Evolutionary conservation across 2,329 filamentous ascomycete genomes (phyloP).

Genomic region (Tolypocladium endophyticum): DNA sequence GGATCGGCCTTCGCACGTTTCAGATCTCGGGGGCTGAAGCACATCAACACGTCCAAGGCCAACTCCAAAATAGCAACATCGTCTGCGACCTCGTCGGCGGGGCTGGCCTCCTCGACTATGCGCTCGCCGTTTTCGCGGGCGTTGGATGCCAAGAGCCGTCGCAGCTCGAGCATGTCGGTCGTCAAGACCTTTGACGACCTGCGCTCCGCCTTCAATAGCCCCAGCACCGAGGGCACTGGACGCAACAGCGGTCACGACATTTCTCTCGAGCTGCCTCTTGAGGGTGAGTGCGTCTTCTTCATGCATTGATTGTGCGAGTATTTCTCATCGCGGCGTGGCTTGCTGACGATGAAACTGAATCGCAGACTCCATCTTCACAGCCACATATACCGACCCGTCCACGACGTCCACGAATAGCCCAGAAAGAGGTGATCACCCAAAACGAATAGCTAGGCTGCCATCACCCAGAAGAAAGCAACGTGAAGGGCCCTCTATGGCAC

Average conservation of each 20-base stretch:
- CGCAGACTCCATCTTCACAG: slow-evolving; percentile 1
- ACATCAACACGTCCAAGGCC: slow-evolving; percentile 10
- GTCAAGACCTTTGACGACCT: neutral
- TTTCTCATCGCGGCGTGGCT: neutral
- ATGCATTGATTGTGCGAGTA: too few species aligned
- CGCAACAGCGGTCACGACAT: neutral
- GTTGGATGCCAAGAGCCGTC: slow-evolving; percentile 13
- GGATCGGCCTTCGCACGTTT: slow-evolving; percentile 33
- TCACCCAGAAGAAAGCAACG: neutral
- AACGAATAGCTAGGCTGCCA: neutral
- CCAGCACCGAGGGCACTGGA: neutral
- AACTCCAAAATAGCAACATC: slow-evolving; percentile 8
- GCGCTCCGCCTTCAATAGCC: neutral
- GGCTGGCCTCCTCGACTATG: slow-evolving; percentile 13
- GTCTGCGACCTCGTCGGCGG: slow-evolving; percentile 7
- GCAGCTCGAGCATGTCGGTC: slow-evolving; percentile 10
- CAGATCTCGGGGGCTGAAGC: slow-evolving; percentile 21
- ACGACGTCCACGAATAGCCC: neutral
- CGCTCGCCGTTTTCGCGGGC: slow-evolving; percentile 13
- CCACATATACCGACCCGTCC: neutral
- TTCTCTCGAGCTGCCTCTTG: neutral
- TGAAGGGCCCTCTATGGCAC: neutral
- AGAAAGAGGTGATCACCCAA: neutral
- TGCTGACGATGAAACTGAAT: neutral
- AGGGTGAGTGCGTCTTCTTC: neutral